Evolutionary conservation across 2,329 filamentous ascomycete species (phyloP).

Genomic region (Apiospora phragmitis): DNA sequence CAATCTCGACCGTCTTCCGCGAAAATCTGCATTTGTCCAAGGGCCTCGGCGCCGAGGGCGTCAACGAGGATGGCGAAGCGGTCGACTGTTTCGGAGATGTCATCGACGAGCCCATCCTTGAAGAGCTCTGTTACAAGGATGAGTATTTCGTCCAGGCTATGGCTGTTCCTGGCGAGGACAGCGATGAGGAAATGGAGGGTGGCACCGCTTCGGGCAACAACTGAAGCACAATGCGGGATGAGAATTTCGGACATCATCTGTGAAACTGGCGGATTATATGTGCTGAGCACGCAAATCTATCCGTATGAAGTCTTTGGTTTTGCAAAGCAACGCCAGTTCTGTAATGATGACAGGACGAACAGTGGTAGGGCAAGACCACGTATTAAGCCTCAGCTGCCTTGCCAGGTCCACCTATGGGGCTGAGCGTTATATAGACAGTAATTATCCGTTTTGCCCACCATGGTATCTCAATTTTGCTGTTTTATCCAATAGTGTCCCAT

Average conservation of each 20-base stretch:
- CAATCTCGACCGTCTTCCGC: neutral
- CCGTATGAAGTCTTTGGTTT: no score
- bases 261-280: no score
- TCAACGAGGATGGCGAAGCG: neutral
- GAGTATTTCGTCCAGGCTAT: neutral
- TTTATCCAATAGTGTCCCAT: no score
- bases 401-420: no score
- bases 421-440: no score
- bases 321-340: no score
- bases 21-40: neutral
- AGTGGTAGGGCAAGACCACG: no score
- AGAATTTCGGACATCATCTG: neutral
- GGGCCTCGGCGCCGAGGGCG: neutral
- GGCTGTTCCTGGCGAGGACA: neutral
- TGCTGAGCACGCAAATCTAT: no score
- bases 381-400: no score
- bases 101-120: neutral
- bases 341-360: no score
- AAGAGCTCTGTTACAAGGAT: neutral
- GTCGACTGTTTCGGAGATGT: neutral
- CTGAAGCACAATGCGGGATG: neutral
- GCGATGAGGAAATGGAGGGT: neutral
- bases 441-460: no score
- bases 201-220: neutral
- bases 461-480: no score